Percentiles rank a stretch among this genome's conserved stretches.
Conservation (phyloP, 495 filamentous ascomycete species). For the Bombardia bombarda region DNA sequence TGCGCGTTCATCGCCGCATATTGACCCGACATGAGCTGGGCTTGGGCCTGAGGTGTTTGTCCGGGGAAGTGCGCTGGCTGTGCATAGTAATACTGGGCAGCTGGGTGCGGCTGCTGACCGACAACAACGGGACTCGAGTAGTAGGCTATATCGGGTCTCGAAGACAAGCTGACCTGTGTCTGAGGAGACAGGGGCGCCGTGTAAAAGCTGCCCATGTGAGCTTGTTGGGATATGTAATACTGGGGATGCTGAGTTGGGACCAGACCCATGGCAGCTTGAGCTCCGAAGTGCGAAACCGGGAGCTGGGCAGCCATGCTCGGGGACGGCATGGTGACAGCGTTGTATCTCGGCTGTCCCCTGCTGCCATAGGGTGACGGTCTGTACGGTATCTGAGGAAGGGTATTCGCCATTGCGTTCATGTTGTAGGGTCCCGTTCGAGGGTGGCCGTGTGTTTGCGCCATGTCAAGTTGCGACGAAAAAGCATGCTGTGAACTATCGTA, state of each 20-base stretch:
- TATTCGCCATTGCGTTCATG: conserved; percentile 30
- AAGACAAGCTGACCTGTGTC: conserved; percentile 20
- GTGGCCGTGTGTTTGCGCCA: conserved; percentile 23
- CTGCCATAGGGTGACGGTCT: conserved; percentile 23
- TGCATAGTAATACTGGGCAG: conserved; percentile 32
- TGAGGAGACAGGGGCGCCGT: conserved; percentile 26
- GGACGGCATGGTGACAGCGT: conserved; percentile 24
- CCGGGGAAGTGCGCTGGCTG: conserved; percentile 21
- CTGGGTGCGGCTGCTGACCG: conserved; percentile 25
- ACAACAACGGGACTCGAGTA: conserved; percentile 30
- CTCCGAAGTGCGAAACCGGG: conserved; percentile 38
- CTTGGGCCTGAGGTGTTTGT: conserved; percentile 17
- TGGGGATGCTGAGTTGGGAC: conserved; percentile 25
- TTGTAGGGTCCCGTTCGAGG: conserved; percentile 28
- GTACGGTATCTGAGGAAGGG: conserved; percentile 31
- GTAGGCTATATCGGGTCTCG: conserved; percentile 27
- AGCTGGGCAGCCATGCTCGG: conserved; percentile 34
- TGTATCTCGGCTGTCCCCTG: conserved; percentile 32
- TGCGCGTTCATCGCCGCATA: conserved; percentile 12
- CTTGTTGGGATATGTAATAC: conserved; percentile 36
- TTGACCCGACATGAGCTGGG: conserved; percentile 24
- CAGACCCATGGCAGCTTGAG: conserved; percentile 15
- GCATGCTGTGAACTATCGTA: conserved; percentile 23
- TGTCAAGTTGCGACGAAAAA: conserved; percentile 31
- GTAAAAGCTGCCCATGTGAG: conserved; percentile 31